Percentiles rank a stretch among this genome's conserved stretches.
Conservation (phyloP, 176 grass and related monocot species). For the Bothriochloa decipiens region DNA sequence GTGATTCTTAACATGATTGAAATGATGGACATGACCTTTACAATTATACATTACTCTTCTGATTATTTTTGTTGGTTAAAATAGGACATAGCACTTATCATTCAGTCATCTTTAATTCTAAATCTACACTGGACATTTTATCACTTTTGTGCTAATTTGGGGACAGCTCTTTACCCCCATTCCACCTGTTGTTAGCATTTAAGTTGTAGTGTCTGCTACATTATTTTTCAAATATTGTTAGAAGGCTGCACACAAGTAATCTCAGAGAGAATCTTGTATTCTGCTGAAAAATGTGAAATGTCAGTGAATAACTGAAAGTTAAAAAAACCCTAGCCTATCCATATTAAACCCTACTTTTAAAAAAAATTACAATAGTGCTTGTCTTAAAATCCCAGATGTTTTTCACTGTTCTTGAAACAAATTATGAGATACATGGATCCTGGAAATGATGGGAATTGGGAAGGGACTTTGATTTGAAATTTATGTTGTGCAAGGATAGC, state of each 20-base stretch:
- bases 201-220: not conserved
- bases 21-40: not conserved
- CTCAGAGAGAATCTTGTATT: not conserved
- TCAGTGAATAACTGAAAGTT: slow-evolving; percentile 2
- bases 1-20: slow-evolving; percentile 15
- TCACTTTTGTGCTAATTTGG: too few species aligned
- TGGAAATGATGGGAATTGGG: not conserved
- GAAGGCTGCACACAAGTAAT: not conserved
- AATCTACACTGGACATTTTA: not conserved
- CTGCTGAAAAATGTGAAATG: slow-evolving; percentile 6
- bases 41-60: not conserved
- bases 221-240: slow-evolving; percentile 5
- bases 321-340: not conserved
- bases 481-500: slow-evolving; percentile 75
- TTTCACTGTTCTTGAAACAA: not conserved
- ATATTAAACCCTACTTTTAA: not conserved
- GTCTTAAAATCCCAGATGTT: slow-evolving; percentile 4
- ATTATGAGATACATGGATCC: not conserved
- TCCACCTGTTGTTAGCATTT: not conserved
- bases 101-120: not conserved
- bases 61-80: not conserved
- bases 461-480: slow-evolving; percentile 65
- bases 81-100: not conserved
- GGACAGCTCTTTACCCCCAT: not conserved
- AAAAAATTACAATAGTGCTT: not conserved